These are phyloP conservation scores for Earliella scabrosa DNA, from an alignment of 1,284 basidiomycete genomes.

Conservation along the genomic window DNA sequence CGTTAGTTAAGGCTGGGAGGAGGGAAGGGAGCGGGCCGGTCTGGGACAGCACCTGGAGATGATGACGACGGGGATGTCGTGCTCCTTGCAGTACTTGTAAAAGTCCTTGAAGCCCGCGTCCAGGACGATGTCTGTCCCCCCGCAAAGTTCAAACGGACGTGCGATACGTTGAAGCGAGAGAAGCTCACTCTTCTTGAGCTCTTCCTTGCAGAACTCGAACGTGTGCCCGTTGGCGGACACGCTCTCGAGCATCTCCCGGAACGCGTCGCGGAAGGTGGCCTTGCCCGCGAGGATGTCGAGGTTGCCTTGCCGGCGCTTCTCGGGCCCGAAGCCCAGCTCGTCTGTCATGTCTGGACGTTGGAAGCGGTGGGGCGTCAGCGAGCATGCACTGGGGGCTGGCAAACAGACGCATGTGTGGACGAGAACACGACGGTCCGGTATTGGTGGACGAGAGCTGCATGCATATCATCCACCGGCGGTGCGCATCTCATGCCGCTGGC, in stretches of 20 bases:
- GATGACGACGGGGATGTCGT: conserved; percentile 87
- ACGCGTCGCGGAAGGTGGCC: conserved; percentile 80
- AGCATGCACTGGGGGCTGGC: not conserved
- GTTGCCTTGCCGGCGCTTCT: conserved; percentile 73
- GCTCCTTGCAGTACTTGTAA: conserved; percentile 77
- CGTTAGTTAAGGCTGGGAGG: not conserved
- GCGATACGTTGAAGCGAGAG: not conserved
- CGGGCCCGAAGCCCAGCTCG: conserved; percentile 74
- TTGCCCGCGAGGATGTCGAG: conserved; percentile 70
- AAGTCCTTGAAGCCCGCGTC: conserved; percentile 90
- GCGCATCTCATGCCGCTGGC: too few relatives aligned
- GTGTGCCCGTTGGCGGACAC: conserved; percentile 66
- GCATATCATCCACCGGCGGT: too few relatives aligned
- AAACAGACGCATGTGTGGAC: too few relatives aligned
- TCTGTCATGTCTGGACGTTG: conserved; percentile 70
- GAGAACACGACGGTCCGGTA: too few relatives aligned
- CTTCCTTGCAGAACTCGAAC: conserved; percentile 82
- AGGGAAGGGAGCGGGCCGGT: conserved; percentile 23
- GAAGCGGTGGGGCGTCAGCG: not conserved
- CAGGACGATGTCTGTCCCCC: conserved; percentile 71
- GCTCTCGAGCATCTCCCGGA: conserved; percentile 80
- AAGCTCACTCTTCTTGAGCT: conserved; percentile 53
- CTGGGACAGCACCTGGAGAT: conserved; percentile 93
- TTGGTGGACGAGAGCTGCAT: too few relatives aligned
- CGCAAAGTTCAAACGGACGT: too few relatives aligned